Evolutionary conservation across 345 rosid species (phyloP).

Genomic region (Lumnitzera racemosa): DNA sequence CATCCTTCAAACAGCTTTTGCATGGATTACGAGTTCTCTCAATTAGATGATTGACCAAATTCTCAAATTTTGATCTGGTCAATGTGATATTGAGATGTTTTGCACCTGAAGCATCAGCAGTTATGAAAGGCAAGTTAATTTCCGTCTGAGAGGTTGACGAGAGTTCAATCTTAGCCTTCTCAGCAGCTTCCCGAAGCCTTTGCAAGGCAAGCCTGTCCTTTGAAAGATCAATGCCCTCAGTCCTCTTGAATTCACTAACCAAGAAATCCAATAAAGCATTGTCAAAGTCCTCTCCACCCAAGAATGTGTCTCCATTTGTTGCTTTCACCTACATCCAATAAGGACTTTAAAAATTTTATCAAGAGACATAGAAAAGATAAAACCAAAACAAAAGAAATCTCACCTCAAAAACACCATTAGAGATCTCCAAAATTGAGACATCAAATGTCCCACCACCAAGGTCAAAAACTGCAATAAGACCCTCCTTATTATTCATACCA

Average conservation of each 20-base stretch:
- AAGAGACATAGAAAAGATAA: neutral
- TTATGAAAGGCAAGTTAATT: conserved; percentile 29
- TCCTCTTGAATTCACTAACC: conserved; percentile 22
- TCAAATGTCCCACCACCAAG: conserved; percentile 9
- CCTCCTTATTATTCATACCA: conserved; percentile 31
- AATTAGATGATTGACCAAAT: conserved; percentile 58
- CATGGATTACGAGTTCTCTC: conserved; percentile 71
- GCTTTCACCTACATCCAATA: conserved; percentile 22
- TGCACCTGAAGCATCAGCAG: conserved; percentile 30
- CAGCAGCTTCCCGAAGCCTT: conserved; percentile 32
- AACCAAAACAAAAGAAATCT: neutral
- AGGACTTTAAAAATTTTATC: neutral
- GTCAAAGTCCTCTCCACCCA: conserved; percentile 34
- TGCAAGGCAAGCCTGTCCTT: conserved; percentile 29
- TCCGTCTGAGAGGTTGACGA: conserved; percentile 31
- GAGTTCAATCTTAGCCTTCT: conserved; percentile 33
- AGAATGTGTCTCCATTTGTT: conserved; percentile 29
- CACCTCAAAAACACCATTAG: conserved; percentile 35
- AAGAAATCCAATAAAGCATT: conserved; percentile 23
- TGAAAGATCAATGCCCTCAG: conserved; percentile 25
- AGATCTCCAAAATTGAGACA: conserved; percentile 27
- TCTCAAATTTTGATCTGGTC: conserved; percentile 70
- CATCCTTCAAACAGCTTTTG: conserved; percentile 40
- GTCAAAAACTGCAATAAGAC: conserved; percentile 30
- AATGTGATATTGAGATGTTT: conserved; percentile 28